A percentile compares a stretch with the other conserved stretches of the same genome.
phyloP scores from a whole-genome alignment of 495 filamentous ascomycete species.

The Diplogelasinospora grovesii region DNA sequence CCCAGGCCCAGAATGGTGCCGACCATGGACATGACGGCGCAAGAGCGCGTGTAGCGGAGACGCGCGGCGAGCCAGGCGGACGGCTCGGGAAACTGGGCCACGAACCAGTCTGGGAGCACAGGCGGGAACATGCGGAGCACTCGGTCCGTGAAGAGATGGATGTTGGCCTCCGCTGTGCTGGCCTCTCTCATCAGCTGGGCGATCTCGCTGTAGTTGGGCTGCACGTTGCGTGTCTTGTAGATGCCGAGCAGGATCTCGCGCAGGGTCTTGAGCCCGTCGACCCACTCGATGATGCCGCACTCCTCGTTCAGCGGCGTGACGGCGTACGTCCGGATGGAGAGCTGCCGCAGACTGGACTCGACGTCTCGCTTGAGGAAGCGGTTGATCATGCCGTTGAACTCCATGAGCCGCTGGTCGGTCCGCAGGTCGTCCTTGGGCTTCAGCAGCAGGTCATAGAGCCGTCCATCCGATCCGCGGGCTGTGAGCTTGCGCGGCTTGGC shows the following conservation, averaged over 20 bases:
- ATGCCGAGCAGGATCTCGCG: constrained; percentile 81
- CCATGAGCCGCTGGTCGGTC: constrained; percentile 96
- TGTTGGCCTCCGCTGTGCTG: constrained; percentile 34
- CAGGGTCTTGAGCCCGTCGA: constrained; percentile 90
- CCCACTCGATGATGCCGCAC: constrained; percentile 97
- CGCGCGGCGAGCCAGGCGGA: constrained; percentile 86
- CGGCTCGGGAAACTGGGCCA: constrained; percentile 88
- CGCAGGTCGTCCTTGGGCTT: constrained; percentile 97
- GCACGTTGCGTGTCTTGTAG: constrained; percentile 64
- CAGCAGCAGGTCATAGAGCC: constrained; percentile 80
- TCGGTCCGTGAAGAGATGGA: constrained; percentile 60
- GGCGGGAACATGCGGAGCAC: constrained; percentile 65
- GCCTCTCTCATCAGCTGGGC: constrained; percentile 43
- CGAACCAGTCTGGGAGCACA: constrained; percentile 89
- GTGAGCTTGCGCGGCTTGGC: constrained; percentile 89
- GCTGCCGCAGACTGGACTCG: constrained; percentile 72
- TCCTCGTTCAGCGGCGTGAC: constrained; percentile 97
- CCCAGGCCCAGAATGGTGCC: constrained; percentile 91
- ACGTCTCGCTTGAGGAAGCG: constrained; percentile 83
- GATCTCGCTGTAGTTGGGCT: constrained; percentile 43
- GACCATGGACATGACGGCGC: constrained; percentile 96
- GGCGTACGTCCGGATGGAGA: constrained; percentile 91
- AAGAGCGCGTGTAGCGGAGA: constrained; percentile 85
- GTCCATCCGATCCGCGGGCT: constrained; percentile 81
- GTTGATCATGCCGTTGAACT: constrained; percentile 98